Conservation (phyloP, 768 basidiomycete genomes). For the Boletus speciosus region DNA sequence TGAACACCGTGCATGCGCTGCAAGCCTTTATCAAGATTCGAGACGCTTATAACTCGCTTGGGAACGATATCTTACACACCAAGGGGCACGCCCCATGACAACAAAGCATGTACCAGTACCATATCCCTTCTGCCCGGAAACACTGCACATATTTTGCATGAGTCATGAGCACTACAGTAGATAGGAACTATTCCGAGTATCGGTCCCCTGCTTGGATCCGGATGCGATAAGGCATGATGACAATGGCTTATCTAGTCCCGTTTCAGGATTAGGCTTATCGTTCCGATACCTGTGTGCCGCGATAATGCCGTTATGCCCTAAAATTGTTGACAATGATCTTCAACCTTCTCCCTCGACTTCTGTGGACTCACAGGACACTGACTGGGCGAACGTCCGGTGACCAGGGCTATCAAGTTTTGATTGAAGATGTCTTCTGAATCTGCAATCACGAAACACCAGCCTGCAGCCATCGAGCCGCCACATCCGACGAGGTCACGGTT, state of each 20-base stretch:
- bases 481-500: constrained; percentile 2
- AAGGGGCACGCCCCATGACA: too few species aligned
- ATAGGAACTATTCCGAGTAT: background rate
- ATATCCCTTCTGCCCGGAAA: background rate
- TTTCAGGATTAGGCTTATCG: background rate
- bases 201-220: background rate
- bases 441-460: constrained; percentile 17
- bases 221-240: background rate
- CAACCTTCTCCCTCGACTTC: background rate
- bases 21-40: background rate
- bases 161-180: background rate
- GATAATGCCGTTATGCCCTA: background rate
- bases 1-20: background rate
- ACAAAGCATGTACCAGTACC: too few species aligned
- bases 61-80: background rate
- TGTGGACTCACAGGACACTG: background rate
- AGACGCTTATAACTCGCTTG: background rate
- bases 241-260: background rate
- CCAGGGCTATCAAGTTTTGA: background rate
- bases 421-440: constrained; percentile 14
- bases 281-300: background rate
- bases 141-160: background rate
- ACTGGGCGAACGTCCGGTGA: background rate
- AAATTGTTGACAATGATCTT: background rate
- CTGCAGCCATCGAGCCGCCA: constrained; percentile 10